These are phyloP conservation scores for Petunia hybrid DNA, from an alignment of 305 asterid genomes.

Conservation along the genomic window DNA sequence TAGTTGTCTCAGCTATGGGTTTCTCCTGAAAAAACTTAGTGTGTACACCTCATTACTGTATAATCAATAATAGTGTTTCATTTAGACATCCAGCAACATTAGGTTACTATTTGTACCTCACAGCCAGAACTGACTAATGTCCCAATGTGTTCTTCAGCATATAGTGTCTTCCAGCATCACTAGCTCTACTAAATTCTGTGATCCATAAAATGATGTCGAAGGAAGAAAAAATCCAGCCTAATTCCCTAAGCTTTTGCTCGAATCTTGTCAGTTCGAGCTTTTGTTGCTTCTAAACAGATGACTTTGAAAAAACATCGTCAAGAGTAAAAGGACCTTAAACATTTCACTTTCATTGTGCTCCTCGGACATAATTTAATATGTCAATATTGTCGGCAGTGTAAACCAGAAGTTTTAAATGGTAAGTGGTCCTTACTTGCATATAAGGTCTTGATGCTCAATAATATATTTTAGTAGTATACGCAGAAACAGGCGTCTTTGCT, in stretches of 20 bases:
- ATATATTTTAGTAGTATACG: conserved; percentile 96
- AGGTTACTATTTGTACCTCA: not conserved
- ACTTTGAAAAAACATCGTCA: not conserved
- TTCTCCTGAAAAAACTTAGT: not conserved
- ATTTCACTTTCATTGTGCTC: conserved; percentile 6
- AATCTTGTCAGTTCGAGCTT: not conserved
- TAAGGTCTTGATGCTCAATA: conserved; percentile 91
- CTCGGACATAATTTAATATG: not conserved
- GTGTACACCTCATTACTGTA: not conserved
- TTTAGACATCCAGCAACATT: not conserved
- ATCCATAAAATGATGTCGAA: not conserved
- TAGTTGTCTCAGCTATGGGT: conserved; percentile 3
- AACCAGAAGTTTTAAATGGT: not conserved
- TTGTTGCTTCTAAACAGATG: not conserved
- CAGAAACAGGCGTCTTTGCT: conserved; percentile 93
- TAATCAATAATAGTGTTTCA: conserved; percentile 1
- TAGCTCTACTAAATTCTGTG: not conserved
- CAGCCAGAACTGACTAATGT: not conserved
- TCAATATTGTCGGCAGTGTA: conserved; percentile 14
- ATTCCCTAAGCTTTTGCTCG: not conserved
- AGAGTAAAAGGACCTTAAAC: not conserved
- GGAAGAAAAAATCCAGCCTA: not conserved
- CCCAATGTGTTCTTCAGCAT: not conserved
- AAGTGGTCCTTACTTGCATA: conserved; percentile 83
- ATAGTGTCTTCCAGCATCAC: not conserved